Evolutionary conservation across 2,329 filamentous ascomycete genomes (phyloP), one percentile per base, ranked within the genome.

Genomic region (Xylaria sp.): DNA sequence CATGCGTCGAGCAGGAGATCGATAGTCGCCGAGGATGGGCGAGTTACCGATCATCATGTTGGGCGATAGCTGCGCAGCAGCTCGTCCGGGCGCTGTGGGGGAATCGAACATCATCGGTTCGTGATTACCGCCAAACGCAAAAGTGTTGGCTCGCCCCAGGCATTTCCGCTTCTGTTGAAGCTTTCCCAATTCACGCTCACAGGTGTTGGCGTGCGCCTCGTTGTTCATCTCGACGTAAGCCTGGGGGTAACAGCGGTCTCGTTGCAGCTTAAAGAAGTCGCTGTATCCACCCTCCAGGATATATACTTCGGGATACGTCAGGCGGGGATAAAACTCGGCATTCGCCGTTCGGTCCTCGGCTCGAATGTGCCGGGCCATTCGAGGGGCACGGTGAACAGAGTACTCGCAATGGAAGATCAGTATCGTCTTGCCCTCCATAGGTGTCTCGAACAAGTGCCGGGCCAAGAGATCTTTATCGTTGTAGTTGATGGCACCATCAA

Each of bases 331-430:
- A 68, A 86, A 85, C 76, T 95, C 92, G 57, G 88, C 87, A 77
- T 99, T 99, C 73, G 88, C 83, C 38, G 88, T 87, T 63, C 95
- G 92, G 78, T 99, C 95, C 74, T 92, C 89, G 64, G 92, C 89
- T 69, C 95, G 94, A 65, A 99, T 88, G 77, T 93, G 92, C 72
- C 95, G 93, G 52, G 95, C 95, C 91, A 98, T 98, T 67, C 97
- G 89, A 49, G 95, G 95, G 47, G 95, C 95, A 66, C 95, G 92
- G 76, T 98, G 94, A 40, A 92, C 94, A 35, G 95, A 98, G 79
- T 98, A 99, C 79, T 99, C 95, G 85, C 95, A 99, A 80, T 99
- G 95, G 72, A 99, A 92, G 69, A 99, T 89, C 65, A 99, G 79
- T 11, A 97, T 83, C 0, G 93, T 95, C 69, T 88, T 90, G 52